Conservation (phyloP, 768 basidiomycete genomes). For the Leccinellum rugosiceps region DNA sequence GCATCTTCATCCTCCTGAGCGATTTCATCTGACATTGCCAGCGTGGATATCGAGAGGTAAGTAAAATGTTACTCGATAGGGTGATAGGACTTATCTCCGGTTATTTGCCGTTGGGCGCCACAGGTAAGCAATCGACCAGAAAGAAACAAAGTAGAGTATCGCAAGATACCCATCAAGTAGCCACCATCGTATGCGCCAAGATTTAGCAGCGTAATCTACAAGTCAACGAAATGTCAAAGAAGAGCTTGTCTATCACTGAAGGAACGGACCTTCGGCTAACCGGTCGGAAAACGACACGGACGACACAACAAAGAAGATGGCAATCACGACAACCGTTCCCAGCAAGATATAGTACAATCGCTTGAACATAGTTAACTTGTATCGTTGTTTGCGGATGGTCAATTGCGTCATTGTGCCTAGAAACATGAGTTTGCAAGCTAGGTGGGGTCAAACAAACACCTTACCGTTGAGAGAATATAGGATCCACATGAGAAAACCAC, state of each 20-base stretch:
- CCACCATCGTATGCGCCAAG: slow-evolving; percentile 94
- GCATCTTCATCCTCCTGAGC: slow-evolving; percentile 94
- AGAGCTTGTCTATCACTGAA: neutral
- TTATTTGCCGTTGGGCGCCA: slow-evolving; percentile 94
- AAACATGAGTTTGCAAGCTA: slow-evolving; percentile 9
- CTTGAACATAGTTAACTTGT: slow-evolving; percentile 87
- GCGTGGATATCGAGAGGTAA: slow-evolving; percentile 48
- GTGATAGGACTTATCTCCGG: slow-evolving; percentile 60
- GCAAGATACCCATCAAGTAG: slow-evolving; percentile 93
- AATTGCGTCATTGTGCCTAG: slow-evolving; percentile 87
- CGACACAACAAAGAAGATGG: slow-evolving; percentile 90
- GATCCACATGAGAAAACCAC: slow-evolving; percentile 95
- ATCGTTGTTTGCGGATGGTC: slow-evolving; percentile 77
- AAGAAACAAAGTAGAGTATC: slow-evolving; percentile 80
- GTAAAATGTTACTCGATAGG: slow-evolving; percentile 4
- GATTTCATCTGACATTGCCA: slow-evolving; percentile 95
- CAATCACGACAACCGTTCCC: slow-evolving; percentile 75
- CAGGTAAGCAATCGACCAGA: slow-evolving; percentile 77
- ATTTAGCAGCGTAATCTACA: slow-evolving; percentile 85
- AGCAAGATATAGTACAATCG: slow-evolving; percentile 83
- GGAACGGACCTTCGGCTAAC: slow-evolving; percentile 72
- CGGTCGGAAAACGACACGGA: slow-evolving; percentile 89
- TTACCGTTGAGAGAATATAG: slow-evolving; percentile 84
- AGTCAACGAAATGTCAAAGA: neutral
- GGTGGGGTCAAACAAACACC: slow-evolving; percentile 15